These are phyloP conservation scores for Phytopythium sindhum DNA, from an alignment of 352 stramenopile genomes.

Conservation along the genomic window DNA sequence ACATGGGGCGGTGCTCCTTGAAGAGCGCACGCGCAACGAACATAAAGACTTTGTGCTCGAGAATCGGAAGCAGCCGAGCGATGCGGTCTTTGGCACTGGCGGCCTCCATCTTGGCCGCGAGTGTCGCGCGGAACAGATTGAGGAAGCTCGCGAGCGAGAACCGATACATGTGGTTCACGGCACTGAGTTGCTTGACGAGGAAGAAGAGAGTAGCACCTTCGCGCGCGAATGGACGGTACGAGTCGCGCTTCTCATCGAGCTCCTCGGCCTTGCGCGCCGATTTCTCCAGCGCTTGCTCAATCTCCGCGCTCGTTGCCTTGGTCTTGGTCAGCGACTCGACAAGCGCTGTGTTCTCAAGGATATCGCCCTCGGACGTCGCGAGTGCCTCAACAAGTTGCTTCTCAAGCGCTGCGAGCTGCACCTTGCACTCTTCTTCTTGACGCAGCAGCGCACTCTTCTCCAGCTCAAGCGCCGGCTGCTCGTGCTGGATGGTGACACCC, in stretches of 20 bases:
- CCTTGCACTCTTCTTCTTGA: constrained; percentile 94
- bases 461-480: constrained; percentile 92
- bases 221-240: constrained; percentile 87
- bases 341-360: constrained; percentile 93
- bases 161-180: constrained; percentile 95
- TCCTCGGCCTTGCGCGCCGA: constrained; percentile 88
- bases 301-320: constrained; percentile 91
- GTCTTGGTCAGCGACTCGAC: constrained; percentile 94
- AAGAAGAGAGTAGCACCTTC: constrained; percentile 93
- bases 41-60: constrained; percentile 90
- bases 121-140: constrained; percentile 77
- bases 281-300: constrained; percentile 86
- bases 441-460: constrained; percentile 90
- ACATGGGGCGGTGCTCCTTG: constrained; percentile 93
- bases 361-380: constrained; percentile 93
- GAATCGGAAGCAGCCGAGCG: constrained; percentile 71
- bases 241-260: constrained; percentile 91
- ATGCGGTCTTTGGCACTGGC: constrained; percentile 79
- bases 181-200: constrained; percentile 87
- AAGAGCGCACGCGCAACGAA: constrained; percentile 91
- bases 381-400: constrained; percentile 92
- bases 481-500: constrained; percentile 92
- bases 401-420: constrained; percentile 91
- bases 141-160: constrained; percentile 93
- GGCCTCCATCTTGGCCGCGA: constrained; percentile 82